Evolutionary conservation across 2,329 filamentous ascomycete genomes (phyloP), one percentile per base, ranked within the genome.

Genomic region (Hypoxylon sp.): DNA sequence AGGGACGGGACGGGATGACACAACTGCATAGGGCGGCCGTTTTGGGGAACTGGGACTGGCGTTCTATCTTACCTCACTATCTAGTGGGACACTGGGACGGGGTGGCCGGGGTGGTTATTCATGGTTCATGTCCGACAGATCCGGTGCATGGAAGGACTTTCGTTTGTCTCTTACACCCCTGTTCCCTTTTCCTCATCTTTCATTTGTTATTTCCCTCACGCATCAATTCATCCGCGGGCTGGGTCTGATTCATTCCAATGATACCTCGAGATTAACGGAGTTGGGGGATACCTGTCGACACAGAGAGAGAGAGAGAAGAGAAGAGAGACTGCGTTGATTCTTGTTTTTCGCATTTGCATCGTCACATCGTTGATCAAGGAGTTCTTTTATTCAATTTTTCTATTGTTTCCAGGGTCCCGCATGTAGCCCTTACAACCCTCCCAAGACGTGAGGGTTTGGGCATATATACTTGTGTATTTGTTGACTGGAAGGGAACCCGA

Each of bases 341-440:
- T 72, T 74, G 67, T 69, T 70, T 70, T 72, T 74, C 67, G 65
- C 66, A 69, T 65, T 73, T 73, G 60, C 65, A 74, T 74, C 73
- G 64, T 70, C 70, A 70, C 59, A 64, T 71, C 29, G 64, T 70
- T 74, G 71, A 61, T 65, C 53, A 46, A 47, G 60, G 62, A 69
- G 68, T 72, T 62, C 46, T 48, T 65, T 65, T 73, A 72, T 54
- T 66, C 71, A 74, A 74, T 61, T 73, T 76, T 73, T 68, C 74
- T 74, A 72, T 72, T 65, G 73, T 76, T 73, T 68, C 72, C 73
- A 71, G 77, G 77, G 74, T 74, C 77, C 76, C 75, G 53, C 68
- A 70, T 72, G 63, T 73, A 72, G 67, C 65, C 60, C 15, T 48
- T 44, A 35, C 44, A 60, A 53, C 50, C 35, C 48, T 13, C 21